Evolutionary conservation across 331 rosid species (phyloP), one percentile per base, ranked within the genome.

Genomic region (Erythrophleum ivorense): DNA sequence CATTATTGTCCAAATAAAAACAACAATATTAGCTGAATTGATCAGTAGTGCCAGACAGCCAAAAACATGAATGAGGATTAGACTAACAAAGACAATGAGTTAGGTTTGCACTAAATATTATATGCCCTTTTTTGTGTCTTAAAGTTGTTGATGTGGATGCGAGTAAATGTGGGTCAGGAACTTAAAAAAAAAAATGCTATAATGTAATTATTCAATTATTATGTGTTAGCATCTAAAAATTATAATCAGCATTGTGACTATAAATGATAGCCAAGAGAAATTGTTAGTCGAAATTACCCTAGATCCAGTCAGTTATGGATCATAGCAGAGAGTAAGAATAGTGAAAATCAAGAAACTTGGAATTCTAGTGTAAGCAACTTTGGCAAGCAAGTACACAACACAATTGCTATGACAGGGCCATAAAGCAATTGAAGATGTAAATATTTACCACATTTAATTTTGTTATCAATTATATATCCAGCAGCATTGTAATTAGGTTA

Each of bases 81-180:
- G 76, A 90, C 62, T 82, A 82, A 78, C 69, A 73, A 65, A 12
- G 80, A 75, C 86, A 79, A 70, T 29, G 72, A 85, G 88, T 83
- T 90, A 85, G 87, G 91, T 72, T 77, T 65, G 80, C 84, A 86
- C 85, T 78, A 57, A 1, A 38, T 14, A 68, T 9, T 58, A 36
- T 24, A 11, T 40, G 19, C 16, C 29, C 60, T 50, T 6, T 76
- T 69, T 71, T 50, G 19, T 64, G 18, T 62, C 48, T 67, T 53
- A 85, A 87, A 88, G 92, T 79, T 84, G 63, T 79, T 81, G 89
- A 91, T 73, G 87, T 81, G 19, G 94, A 90, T 82, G 82, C 76
- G 31, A 18, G 53, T 40, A 10, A 67, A 31, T 63, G 46, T 2
- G 24, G 16, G 16, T 15, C 13, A 8, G 29, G 41, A 65, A 65